Evolutionary conservation across 257 asterid genomes (phyloP).

Genomic region (Salvia rosmarinus): DNA sequence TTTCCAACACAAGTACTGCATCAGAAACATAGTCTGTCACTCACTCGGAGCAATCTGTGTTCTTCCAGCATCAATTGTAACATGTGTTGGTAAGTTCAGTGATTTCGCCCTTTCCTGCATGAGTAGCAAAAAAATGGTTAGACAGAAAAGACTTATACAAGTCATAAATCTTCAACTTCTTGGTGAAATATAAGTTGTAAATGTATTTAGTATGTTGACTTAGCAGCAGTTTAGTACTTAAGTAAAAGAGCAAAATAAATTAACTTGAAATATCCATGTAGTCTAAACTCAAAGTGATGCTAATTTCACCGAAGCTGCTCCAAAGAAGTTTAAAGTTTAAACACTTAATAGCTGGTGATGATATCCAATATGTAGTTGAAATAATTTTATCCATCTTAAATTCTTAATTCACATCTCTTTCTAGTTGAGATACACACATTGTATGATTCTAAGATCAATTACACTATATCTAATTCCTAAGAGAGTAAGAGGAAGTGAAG

Average conservation of each 20-base stretch:
- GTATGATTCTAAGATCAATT: conserved; percentile 1
- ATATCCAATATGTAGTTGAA: conserved; percentile 12
- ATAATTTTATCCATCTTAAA: not conserved
- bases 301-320: conserved; percentile 10
- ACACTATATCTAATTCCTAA: not conserved
- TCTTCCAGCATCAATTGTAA: conserved; percentile 93
- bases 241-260: conserved; percentile 1
- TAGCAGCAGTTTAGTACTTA: not conserved
- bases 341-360: conserved; percentile 4
- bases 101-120: conserved; percentile 82
- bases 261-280: conserved; percentile 19
- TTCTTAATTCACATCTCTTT: conserved; percentile 12
- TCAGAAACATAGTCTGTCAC: conserved; percentile 37
- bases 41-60: conserved; percentile 98
- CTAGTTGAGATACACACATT: conserved; percentile 22
- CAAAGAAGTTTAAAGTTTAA: not conserved
- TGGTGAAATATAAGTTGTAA: conserved; percentile 1
- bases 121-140: conserved; percentile 25
- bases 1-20: conserved; percentile 11
- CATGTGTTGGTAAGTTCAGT: conserved; percentile 74
- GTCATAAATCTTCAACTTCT: conserved; percentile 15
- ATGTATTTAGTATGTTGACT: not conserved
- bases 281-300: not conserved
- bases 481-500: not conserved
- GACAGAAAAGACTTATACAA: not conserved